phyloP scores from a whole-genome alignment of 495 filamentous ascomycete genomes.

The Xylaria castorea region DNA sequence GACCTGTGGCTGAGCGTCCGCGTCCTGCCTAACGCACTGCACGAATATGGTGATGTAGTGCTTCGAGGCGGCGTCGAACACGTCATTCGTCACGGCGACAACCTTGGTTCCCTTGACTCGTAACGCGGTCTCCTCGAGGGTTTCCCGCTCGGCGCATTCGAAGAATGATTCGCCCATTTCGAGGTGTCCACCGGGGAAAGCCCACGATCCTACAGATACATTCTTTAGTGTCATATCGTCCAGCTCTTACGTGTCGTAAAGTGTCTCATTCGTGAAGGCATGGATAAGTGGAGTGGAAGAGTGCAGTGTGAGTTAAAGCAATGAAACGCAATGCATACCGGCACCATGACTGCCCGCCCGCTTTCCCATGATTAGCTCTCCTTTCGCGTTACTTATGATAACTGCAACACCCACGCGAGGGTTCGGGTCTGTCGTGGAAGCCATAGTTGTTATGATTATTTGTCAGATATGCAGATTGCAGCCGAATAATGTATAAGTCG shows the following conservation, averaged over 20 bases:
- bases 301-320: background rate
- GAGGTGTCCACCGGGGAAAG: slow-evolving; percentile 72
- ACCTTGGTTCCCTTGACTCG: slow-evolving; percentile 53
- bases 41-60: slow-evolving; percentile 75
- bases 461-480: background rate
- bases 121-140: slow-evolving; percentile 71
- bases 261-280: background rate
- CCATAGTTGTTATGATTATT: slow-evolving; percentile 22
- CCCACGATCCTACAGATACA: slow-evolving; percentile 57
- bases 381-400: slow-evolving; percentile 43
- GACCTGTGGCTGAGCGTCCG: slow-evolving; percentile 57
- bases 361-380: slow-evolving; percentile 48
- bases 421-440: slow-evolving; percentile 11
- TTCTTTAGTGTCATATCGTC: background rate
- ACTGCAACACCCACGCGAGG: slow-evolving; percentile 51
- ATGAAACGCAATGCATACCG: slow-evolving; percentile 35
- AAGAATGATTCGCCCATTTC: slow-evolving; percentile 67
- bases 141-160: slow-evolving; percentile 66
- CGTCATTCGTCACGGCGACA: slow-evolving; percentile 64
- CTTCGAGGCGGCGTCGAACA: slow-evolving; percentile 58
- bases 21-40: slow-evolving; percentile 49
- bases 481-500: background rate
- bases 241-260: background rate
- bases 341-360: slow-evolving; percentile 50
- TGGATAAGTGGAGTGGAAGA: background rate